Evolutionary conservation across 441 rosid genomes (phyloP).

Genomic region (Theobroma grandiflorum): DNA sequence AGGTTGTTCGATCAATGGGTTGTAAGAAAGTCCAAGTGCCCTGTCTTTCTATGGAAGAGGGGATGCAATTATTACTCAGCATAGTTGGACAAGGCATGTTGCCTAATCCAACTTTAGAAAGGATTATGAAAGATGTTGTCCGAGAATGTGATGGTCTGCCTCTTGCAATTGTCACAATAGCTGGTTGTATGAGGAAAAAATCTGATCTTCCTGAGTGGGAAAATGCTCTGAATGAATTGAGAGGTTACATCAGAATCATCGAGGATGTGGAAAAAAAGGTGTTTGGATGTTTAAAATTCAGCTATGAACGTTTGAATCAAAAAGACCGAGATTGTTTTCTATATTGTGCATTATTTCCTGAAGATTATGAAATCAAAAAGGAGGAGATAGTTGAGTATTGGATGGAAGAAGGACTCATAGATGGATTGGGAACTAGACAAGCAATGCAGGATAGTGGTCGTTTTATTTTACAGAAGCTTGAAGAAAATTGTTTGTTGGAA

Average conservation of each 20-base stretch:
- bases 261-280: too few relatives aligned
- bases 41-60: constrained; percentile 37
- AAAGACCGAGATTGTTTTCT: constrained; percentile 41
- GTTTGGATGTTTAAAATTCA: constrained; percentile 21
- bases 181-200: constrained; percentile 41
- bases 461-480: constrained; percentile 46
- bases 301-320: constrained; percentile 49
- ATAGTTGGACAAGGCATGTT: constrained; percentile 33
- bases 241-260: background rate
- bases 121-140: constrained; percentile 25
- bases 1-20: background rate
- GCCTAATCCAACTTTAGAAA: constrained; percentile 31
- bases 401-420: background rate
- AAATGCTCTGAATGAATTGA: constrained; percentile 47
- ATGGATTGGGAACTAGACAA: constrained; percentile 19
- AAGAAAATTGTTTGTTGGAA: constrained; percentile 50
- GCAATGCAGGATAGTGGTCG: constrained; percentile 39
- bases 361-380: constrained; percentile 12
- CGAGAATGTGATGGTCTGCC: constrained; percentile 60
- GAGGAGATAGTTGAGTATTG: too few relatives aligned
- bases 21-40: constrained; percentile 38
- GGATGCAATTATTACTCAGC: constrained; percentile 50
- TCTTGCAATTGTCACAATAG: constrained; percentile 54
- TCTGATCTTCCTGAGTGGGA: background rate
- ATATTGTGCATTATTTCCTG: constrained; percentile 58